Conservation (phyloP, 805 yeast species). For the Lachancea mirantina region DNA sequence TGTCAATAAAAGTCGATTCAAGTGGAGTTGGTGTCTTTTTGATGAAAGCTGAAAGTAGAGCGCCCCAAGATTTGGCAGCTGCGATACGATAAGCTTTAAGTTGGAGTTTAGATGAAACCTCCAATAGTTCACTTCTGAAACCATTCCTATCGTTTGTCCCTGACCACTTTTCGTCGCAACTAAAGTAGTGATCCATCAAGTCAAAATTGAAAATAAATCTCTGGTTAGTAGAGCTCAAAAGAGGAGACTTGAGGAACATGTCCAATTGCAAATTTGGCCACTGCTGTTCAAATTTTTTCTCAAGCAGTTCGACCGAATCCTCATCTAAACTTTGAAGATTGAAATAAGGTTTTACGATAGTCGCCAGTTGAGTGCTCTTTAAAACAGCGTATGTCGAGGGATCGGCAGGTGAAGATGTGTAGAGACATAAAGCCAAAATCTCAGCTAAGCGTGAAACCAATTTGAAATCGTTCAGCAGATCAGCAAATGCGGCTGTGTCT, state of each 20-base stretch:
- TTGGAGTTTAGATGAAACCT: constrained; percentile 58
- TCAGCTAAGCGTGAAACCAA: constrained; percentile 65
- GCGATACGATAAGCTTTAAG: constrained; percentile 57
- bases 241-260: constrained; percentile 45
- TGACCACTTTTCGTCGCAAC: constrained; percentile 39
- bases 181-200: constrained; percentile 55
- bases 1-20: constrained; percentile 30
- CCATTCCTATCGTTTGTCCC: constrained; percentile 24
- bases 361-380: constrained; percentile 31
- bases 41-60: constrained; percentile 61
- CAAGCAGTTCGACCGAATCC: constrained; percentile 40
- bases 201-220: constrained; percentile 51
- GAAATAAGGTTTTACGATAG: constrained; percentile 32
- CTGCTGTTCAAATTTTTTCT: constrained; percentile 38
- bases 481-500: constrained; percentile 21
- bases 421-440: constrained; percentile 64
- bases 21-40: constrained; percentile 34
- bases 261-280: constrained; percentile 43
- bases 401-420: constrained; percentile 43
- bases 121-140: constrained; percentile 43
- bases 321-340: constrained; percentile 42
- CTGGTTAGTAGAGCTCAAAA: constrained; percentile 38
- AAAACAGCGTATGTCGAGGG: constrained; percentile 41
- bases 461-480: constrained; percentile 47
- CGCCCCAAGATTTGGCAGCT: constrained; percentile 72